Evolutionary conservation across 371 early-diverging fungal genomes (phyloP), one percentile per base, ranked within the genome.

Genomic region (Haplosporangium sp.): DNA sequence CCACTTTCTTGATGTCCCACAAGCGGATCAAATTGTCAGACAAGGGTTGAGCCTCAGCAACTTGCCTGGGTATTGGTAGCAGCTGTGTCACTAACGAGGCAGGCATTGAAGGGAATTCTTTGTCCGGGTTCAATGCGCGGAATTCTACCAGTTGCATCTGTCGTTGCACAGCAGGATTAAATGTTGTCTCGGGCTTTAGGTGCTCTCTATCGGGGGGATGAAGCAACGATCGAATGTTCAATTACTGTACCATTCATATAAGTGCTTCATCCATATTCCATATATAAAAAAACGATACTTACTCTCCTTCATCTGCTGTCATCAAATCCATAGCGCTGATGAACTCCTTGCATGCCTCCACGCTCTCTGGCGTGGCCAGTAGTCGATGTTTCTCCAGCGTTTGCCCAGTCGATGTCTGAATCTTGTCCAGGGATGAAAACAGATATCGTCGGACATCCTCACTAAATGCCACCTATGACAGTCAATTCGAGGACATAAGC

Each of bases 401-500:
- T 52, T 84, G 84, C 8, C 84, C 85, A n/a, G 77, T 69, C 40
- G 74, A 64, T 8, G 81, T 73, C 11, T 80, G 64, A 2, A 86
- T 69, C 29, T 83, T 70, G 36, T 84, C 82, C 63, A 92, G 62
- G 10, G 88, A 80, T 16, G 85, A 73, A 73, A 91, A 91, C 0
- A 82, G 59, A 62, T 83, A 86, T 10, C 83, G 80, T 1, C 90
- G 87, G 36, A 90, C 66, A 71, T 93, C 94, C 50, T 92, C 91
- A 37, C 83, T 83, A 81, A 89, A 94, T 7, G 94, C 91, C 18
- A 93, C 64, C 91, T 92, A 67, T 38, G 14, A 13, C 12, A 23
- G 41, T 14, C 20, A 36, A 58, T 29, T 29, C 4, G 29, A 29
- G 29, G 4, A 29, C 29, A 41, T 10, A 59, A 47, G 6, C 12